These are phyloP conservation scores for Colletotrichum limetticola DNA, from an alignment of 2,329 filamentous ascomycete genomes.

Conservation along the genomic window DNA sequence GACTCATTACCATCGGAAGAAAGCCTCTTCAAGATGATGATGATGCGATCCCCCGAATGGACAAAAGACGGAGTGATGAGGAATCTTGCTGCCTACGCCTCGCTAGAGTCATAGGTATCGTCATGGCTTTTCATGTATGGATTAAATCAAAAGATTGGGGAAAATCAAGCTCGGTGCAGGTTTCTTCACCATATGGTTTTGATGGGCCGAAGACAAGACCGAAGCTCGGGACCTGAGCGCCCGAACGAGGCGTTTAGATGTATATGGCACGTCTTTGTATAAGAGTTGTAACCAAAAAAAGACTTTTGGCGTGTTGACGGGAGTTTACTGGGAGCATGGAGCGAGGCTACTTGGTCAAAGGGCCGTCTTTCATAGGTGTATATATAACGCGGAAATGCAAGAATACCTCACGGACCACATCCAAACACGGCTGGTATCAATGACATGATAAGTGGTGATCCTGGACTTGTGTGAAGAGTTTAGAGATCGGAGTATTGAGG, in stretches of 20 bases:
- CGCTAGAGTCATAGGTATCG: slow-evolving; percentile 49
- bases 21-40: slow-evolving; percentile 73
- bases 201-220: not conserved
- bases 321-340: slow-evolving; percentile 31
- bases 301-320: slow-evolving; percentile 15
- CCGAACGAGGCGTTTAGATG: not conserved
- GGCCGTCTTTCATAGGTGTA: slow-evolving; percentile 33
- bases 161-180: not conserved
- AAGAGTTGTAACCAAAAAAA: slow-evolving; percentile 34
- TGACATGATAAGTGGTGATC: not conserved
- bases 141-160: not conserved
- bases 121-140: not conserved
- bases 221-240: not conserved
- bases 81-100: slow-evolving; percentile 74
- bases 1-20: slow-evolving; percentile 74
- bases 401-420: slow-evolving; percentile 24
- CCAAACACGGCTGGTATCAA: not conserved
- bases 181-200: not conserved
- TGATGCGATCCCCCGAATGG: slow-evolving; percentile 71
- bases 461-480: not conserved
- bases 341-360: slow-evolving; percentile 26
- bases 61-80: slow-evolving; percentile 74
- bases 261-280: slow-evolving; percentile 22
- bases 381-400: slow-evolving; percentile 35
- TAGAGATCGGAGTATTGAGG: too few species aligned